phyloP scores from a whole-genome alignment of 306 rosid genomes.

The Malus domestica region ASM211411v1 NC_041803.1:26082501-26083000 shows the following conservation, averaged over 20 bases:
- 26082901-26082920: neutral
- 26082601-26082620: constrained; percentile 15
- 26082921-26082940: neutral
- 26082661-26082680: neutral
- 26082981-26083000: constrained; percentile 37
- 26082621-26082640: constrained; percentile 19
- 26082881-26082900: neutral
- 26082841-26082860: neutral
- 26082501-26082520: constrained; percentile 27
- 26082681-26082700: constrained; percentile 1
- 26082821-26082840: neutral
- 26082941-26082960: neutral
- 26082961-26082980: constrained; percentile 29
- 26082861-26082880: neutral
- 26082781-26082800: constrained; percentile 14
- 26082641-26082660: neutral
- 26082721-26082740: constrained; percentile 24
- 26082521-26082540: constrained; percentile 28
- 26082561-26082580: constrained; percentile 5
- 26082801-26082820: constrained; percentile 26
- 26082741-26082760: constrained; percentile 14
- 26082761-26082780: constrained; percentile 32
- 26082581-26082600: constrained; percentile 10
- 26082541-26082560: constrained; percentile 20
- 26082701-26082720: constrained; percentile 30